Percentiles rank a stretch among this genome's conserved stretches.
Evolutionary conservation across 805 yeast genomes (phyloP).

Genomic region (Sugiyamaella americana): DNA sequence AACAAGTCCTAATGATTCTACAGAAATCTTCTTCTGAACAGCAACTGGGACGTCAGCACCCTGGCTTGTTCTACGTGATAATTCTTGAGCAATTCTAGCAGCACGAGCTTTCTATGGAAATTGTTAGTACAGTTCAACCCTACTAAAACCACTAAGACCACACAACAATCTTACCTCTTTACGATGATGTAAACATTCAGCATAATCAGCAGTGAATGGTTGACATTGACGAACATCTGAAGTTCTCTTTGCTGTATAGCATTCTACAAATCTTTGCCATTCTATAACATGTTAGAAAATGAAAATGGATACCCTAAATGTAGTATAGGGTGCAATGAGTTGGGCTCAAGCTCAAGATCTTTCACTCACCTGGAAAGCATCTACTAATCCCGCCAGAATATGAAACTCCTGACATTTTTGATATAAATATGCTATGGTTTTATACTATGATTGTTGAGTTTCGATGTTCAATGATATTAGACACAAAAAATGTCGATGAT

Average conservation of each 20-base stretch:
- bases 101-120: conserved; percentile 25
- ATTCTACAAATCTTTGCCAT: conserved; percentile 43
- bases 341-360: neutral
- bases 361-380: conserved; percentile 38
- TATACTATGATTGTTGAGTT: conserved; percentile 4
- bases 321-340: conserved; percentile 3
- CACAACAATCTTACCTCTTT: conserved; percentile 33
- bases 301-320: neutral
- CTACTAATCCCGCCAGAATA: conserved; percentile 42
- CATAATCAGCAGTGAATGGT: conserved; percentile 42
- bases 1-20: conserved; percentile 24
- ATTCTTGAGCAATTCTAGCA: conserved; percentile 25
- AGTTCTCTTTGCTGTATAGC: conserved; percentile 39
- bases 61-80: conserved; percentile 18
- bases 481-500: conserved; percentile 1
- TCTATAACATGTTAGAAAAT: conserved; percentile 21
- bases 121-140: neutral
- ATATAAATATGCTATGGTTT: conserved; percentile 28
- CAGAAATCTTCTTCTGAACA: conserved; percentile 20
- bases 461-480: neutral
- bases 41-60: conserved; percentile 23
- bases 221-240: conserved; percentile 35
- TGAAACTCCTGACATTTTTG: conserved; percentile 34
- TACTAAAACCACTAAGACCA: neutral
- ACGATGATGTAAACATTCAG: conserved; percentile 45